Evolutionary conservation across 2,329 filamentous ascomycete genomes (phyloP), one percentile per base, ranked within the genome.

Genomic region (Fusarium ramigenum): DNA sequence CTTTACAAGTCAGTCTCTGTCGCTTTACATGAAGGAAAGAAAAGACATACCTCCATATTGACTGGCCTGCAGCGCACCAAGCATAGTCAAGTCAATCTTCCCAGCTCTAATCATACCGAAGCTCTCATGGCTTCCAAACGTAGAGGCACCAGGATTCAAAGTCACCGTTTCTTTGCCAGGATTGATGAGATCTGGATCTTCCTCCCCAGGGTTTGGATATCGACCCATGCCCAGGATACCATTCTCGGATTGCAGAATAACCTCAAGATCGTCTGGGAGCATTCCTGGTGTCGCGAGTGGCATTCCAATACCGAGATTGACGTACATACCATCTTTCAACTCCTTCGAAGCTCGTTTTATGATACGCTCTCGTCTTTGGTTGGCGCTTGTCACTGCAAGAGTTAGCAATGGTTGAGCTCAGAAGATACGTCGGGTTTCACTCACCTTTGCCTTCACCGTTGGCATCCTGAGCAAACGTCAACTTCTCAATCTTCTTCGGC

Each of bases 321-420:
- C 94, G 81, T 96, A 96, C 93, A 96, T 96, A 82, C 94, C 94
- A 81, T 96, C 95, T 86, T 95, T 93, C 83, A 97, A 94, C 83
- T 96, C 94, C 84, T 94, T 94, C 40, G 93, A 93, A 1, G 94
- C 94, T 66, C 94, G 87, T 69, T 89, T 89, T 44, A 96, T 93
- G 80, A 97, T 97, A 62, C 92, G 32, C 18, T 59, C 42, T 0
- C 53, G 39, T 12, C 7, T 57, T 14, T 25, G 28, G 5, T 32
- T 25, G 4, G 30, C 28, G 4, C 0, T 19, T 15, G 39, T 34
- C 4, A 30, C 39, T 32, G 8, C 2, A 1, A 25, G 7, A 15
- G 32, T 34, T 2, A 34, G 32, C 2, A 15, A 34, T 3, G 32
- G 32, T 34, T 2, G 32, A 34, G 14, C 14, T 34, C 14, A 8